These are phyloP conservation scores for Aureobasidium sp. DNA, from an alignment of 2,329 filamentous ascomycete species.

Conservation along the genomic window DNA sequence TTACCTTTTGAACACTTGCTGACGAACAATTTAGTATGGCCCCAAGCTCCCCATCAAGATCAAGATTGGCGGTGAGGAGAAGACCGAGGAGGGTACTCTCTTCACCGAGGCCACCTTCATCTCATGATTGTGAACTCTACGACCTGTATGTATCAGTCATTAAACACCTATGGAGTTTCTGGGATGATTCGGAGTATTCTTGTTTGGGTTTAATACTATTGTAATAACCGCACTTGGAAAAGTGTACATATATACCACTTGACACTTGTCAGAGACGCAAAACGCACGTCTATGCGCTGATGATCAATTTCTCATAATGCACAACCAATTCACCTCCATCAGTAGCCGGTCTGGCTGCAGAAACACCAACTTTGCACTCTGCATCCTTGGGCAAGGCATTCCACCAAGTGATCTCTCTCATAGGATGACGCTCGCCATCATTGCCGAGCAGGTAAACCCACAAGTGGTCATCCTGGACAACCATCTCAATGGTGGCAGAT, in stretches of 20 bases:
- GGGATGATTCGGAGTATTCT: background rate
- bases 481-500: conserved; percentile 14
- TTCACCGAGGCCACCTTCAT: conserved; percentile 97
- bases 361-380: conserved; percentile 53
- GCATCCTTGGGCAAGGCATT: conserved; percentile 45
- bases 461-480: conserved; percentile 47
- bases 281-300: conserved; percentile 27
- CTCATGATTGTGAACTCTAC: conserved; percentile 33
- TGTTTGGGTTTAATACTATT: conserved; percentile 4
- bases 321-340: conserved; percentile 43
- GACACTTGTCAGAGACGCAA: conserved; percentile 32
- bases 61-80: conserved; percentile 73
- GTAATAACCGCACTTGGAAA: conserved; percentile 7
- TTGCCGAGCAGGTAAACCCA: conserved; percentile 58
- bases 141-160: background rate
- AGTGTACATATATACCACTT: background rate
- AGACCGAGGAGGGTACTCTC: conserved; percentile 65
- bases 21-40: conserved; percentile 50
- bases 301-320: conserved; percentile 27
- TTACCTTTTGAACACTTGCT: background rate
- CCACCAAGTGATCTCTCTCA: conserved; percentile 65
- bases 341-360: conserved; percentile 54
- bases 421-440: conserved; percentile 45
- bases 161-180: background rate
- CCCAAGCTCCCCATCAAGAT: conserved; percentile 70